phyloP scores from a whole-genome alignment of 2,329 filamentous ascomycete genomes.

The Cercospora sesami region DNA sequence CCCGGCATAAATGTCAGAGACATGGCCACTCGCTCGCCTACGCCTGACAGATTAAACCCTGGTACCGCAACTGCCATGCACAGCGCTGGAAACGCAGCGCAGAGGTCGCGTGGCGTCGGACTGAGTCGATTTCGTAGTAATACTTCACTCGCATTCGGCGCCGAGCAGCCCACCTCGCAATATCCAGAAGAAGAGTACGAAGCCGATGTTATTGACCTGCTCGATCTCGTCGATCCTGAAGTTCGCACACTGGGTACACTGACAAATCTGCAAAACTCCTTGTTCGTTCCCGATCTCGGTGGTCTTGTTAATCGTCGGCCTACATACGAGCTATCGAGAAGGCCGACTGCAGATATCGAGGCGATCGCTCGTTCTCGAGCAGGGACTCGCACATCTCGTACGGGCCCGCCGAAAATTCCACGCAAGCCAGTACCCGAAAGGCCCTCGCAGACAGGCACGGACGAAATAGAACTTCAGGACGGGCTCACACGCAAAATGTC shows the following conservation, averaged over 20 bases:
- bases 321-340: constrained; percentile 70
- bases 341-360: constrained; percentile 35
- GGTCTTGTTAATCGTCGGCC: constrained; percentile 72
- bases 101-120: constrained; percentile 29
- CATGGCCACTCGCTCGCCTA: constrained; percentile 25
- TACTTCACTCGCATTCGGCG: constrained; percentile 18
- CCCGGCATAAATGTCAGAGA: constrained; percentile 27
- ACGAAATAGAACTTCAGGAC: constrained; percentile 28
- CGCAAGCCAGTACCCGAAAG: constrained; percentile 20
- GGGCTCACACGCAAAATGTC: constrained; percentile 44
- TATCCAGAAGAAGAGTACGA: constrained; percentile 54
- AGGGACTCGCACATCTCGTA: constrained; percentile 23
- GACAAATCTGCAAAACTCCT: constrained; percentile 86
- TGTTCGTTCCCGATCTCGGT: constrained; percentile 82
- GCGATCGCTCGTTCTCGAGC: constrained; percentile 27
- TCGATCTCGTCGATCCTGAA: constrained; percentile 76
- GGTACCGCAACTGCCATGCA: constrained; percentile 29
- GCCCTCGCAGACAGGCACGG: constrained; percentile 1
- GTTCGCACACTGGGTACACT: constrained; percentile 79
- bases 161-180: constrained; percentile 17
- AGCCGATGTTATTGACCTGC: constrained; percentile 63
- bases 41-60: constrained; percentile 19
- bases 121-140: constrained; percentile 24
- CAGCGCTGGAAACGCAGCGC: constrained; percentile 34
- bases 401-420: constrained; percentile 10